Evolutionary conservation across 2,329 filamentous ascomycete genomes (phyloP), one percentile per base, ranked within the genome.

Genomic region (Diaporthe australafricana): DNA sequence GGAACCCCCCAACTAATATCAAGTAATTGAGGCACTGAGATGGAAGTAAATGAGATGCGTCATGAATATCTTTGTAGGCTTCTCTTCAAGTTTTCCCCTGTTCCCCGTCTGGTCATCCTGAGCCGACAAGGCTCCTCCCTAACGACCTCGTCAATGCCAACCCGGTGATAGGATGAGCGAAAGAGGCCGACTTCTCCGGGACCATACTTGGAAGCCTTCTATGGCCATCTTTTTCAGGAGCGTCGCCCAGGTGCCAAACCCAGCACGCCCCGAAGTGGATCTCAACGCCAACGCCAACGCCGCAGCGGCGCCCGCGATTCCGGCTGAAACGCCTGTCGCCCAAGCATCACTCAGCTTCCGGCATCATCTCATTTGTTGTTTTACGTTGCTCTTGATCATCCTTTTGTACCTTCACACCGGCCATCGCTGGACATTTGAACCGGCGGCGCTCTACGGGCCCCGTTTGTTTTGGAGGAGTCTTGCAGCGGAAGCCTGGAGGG

Each of bases 391-490:
- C n/a, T 32, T 14, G 5, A 12, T 35, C n/a, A 16, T 22, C 3
- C 42, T 63, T 0, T 14, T 63, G 6, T 63, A 63, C 25, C 12
- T 63, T 11, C 60, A 48, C 5, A 25, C 48, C 17, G 60, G 60
- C 6, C 60, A 63, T 27, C 42, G 60, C 7, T 11, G 47, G 1
- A 48, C 42, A 6, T 48, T 48, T 16, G 60, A 63, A 20, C 60
- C 60, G 12, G 45, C 30, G 25, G 27, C 40, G 12, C 16, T 63
- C n/a, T 63, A 63, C 20, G 6, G 12, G 5, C 27, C 60, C n/a
- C 60, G 27, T 17, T 48, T 63, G 12, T 63, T 48, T 25, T 63
- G 60, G 60, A 20, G 42, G 3, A 48, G 60, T 12, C 30, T 63
- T 32, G 42, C 2, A 1, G 60, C 20, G 9, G 42, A 63, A 1